These are phyloP conservation scores for Coemansia asiatica DNA, from an alignment of 192 early-diverging fungal species.

Conservation along the genomic window DNA sequence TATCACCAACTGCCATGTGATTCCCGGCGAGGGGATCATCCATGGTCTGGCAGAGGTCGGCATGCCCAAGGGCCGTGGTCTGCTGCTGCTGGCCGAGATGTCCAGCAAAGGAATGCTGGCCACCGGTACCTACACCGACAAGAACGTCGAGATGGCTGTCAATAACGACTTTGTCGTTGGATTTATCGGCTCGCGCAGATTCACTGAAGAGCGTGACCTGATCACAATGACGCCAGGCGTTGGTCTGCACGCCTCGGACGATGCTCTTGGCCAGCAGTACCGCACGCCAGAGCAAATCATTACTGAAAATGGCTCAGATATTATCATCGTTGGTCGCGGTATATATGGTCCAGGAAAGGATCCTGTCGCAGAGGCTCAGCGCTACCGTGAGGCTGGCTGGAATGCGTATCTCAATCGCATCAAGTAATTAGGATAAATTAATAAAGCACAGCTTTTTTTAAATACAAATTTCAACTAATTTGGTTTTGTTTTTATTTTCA, in stretches of 20 bases:
- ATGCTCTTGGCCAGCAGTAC: constrained; percentile 95
- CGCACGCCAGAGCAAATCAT: constrained; percentile 87
- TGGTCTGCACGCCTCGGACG: constrained; percentile 75
- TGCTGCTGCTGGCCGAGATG: constrained; percentile 97
- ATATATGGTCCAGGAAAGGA: constrained; percentile 89
- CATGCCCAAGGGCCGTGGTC: constrained; percentile 66
- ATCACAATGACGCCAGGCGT: constrained; percentile 97
- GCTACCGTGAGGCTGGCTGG: constrained; percentile 95
- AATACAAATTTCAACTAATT: background rate
- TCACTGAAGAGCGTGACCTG: constrained; percentile 78
- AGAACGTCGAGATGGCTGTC: constrained; percentile 84
- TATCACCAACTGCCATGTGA: constrained; percentile 92
- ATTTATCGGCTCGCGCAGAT: constrained; percentile 76
- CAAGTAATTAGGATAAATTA: background rate
- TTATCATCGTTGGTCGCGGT: constrained; percentile 98
- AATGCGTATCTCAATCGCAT: constrained; percentile 77
- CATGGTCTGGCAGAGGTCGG: constrained; percentile 89
- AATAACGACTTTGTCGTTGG: constrained; percentile 93
- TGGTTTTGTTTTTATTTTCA: background rate
- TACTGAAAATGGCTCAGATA: constrained; percentile 80
- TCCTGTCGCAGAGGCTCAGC: constrained; percentile 68
- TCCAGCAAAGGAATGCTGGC: constrained; percentile 88
- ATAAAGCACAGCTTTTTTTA: background rate
- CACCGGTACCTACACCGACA: constrained; percentile 75
- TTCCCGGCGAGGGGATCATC: constrained; percentile 97